A percentile compares a stretch with the other conserved stretches of the same genome.
These are phyloP conservation scores for Emmonsiellopsis sp. DNA, from an alignment of 2,329 filamentous ascomycete genomes.

Conservation along the genomic window DNA sequence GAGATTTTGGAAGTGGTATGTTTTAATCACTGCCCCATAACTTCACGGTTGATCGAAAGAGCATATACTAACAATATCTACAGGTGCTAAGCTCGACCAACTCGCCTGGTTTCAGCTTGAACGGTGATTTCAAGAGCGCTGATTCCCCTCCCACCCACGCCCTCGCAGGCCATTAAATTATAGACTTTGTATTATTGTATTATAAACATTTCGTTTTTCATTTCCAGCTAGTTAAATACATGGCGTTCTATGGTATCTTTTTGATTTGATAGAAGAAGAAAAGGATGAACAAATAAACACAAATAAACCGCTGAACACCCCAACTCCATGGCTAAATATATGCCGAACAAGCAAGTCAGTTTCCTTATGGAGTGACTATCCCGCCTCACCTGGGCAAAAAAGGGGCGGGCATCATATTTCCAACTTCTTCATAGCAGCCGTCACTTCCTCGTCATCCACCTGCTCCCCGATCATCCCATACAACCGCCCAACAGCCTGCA, in stretches of 20 bases:
- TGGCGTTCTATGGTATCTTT: constrained; percentile 35
- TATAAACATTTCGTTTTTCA: constrained; percentile 34
- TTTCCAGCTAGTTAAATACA: constrained; percentile 20
- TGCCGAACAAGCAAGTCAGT: neutral
- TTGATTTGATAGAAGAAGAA: constrained; percentile 19
- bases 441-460: constrained; percentile 37
- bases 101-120: constrained; percentile 78
- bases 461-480: constrained; percentile 55
- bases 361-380: constrained; percentile 4
- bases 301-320: neutral
- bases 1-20: constrained; percentile 62
- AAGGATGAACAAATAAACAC: constrained; percentile 7
- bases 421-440: constrained; percentile 46
- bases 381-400: neutral
- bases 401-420: constrained; percentile 19
- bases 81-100: constrained; percentile 77
- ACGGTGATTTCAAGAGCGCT: constrained; percentile 61
- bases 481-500: constrained; percentile 50
- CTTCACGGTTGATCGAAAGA: too few species aligned
- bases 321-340: constrained; percentile 1
- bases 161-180: constrained; percentile 36
- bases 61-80: too few species aligned
- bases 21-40: constrained; percentile 10
- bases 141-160: constrained; percentile 48
- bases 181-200: constrained; percentile 36